Base-by-base conservation (phyloP, 257 asterid genomes). In the Solanum ossicruentum region DNA sequence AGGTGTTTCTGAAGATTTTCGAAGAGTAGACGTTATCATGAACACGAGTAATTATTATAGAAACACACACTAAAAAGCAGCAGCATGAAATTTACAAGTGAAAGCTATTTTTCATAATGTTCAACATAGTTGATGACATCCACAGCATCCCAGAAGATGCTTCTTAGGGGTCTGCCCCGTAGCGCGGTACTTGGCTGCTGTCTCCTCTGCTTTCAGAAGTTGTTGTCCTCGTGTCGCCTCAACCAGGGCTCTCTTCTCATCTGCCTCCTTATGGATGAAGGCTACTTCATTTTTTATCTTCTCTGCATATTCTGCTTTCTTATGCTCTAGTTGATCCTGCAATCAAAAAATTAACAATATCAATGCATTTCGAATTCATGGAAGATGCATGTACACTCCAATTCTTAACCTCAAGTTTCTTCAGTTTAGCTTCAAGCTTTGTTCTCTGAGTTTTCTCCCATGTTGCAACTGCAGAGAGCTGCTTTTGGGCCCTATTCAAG, bases 361-460 rank as follows among this genome's bases (percentile, higher is more conserved):
- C 32, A 28, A 28, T 32, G 36, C 3, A 32, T 16, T 67, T 67
- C 41, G 16, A 67, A 16, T 55, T 36, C 56, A 9, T 83, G 5
- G 39, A 56, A 49, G 41, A 28, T 12, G 32, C 18, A 21, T 2
- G 15, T 39, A n/a, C 9, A 47, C 2, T 47, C 18, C 5, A 16
- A 21, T 36, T 3, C 21, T 28, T 84, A 86, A 94, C 98, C 98
- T 93, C 97, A 12, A 89, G 84, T 86, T 87, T 93, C 91, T 86
- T 91, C 54, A 92, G 90, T 57, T 92, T 55, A 86, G 93, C 91
- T 86, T 95, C 98, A 52, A 93, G 84, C 82, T 92, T 81, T 32
- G 97, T 95, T 87, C 84, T 92, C 90, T 92, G 89, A 87, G 88
- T 90, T 89, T 92, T 95, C 70, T 95, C 98, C 98, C 97, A 95